These are phyloP conservation scores for Eurotiales sp. DNA, from an alignment of 2,329 filamentous ascomycete genomes.

Conservation along the genomic window DNA sequence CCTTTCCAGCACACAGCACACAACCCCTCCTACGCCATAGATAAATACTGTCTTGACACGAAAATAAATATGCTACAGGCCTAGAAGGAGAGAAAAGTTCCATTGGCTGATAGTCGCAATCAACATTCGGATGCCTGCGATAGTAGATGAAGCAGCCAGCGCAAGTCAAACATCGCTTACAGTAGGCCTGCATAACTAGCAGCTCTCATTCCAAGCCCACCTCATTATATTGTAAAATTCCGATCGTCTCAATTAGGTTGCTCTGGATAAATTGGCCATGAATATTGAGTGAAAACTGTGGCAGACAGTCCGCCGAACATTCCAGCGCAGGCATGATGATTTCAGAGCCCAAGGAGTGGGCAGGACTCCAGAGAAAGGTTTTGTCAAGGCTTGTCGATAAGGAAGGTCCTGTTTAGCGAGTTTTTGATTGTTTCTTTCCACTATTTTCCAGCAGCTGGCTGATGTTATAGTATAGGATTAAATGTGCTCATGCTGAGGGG, in stretches of 20 bases:
- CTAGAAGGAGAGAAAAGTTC: too few relatives aligned
- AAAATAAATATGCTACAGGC: too few relatives aligned
- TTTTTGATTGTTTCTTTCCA: too few relatives aligned
- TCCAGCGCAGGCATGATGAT: constrained; percentile 7
- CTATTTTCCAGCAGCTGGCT: too few relatives aligned
- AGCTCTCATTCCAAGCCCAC: constrained; percentile 9
- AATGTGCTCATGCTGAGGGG: too few relatives aligned
- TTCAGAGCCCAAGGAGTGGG: neutral
- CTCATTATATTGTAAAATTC: neutral
- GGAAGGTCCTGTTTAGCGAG: neutral
- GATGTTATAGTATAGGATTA: too few relatives aligned
- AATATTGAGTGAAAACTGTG: neutral
- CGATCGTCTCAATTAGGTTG: neutral
- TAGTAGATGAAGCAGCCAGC: neutral
- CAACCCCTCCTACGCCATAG: neutral
- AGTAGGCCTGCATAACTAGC: neutral
- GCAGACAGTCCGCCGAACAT: constrained; percentile 8
- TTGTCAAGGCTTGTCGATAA: neutral
- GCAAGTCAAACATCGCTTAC: constrained; percentile 5
- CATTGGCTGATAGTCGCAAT: too few relatives aligned
- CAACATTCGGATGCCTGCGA: too few relatives aligned
- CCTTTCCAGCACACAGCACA: neutral
- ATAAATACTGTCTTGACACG: too few relatives aligned
- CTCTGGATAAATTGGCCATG: neutral
- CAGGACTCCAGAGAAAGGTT: too few relatives aligned